Conservation (phyloP, 2,329 filamentous ascomycete species). For the Metarhizium anisopliae region DNA sequence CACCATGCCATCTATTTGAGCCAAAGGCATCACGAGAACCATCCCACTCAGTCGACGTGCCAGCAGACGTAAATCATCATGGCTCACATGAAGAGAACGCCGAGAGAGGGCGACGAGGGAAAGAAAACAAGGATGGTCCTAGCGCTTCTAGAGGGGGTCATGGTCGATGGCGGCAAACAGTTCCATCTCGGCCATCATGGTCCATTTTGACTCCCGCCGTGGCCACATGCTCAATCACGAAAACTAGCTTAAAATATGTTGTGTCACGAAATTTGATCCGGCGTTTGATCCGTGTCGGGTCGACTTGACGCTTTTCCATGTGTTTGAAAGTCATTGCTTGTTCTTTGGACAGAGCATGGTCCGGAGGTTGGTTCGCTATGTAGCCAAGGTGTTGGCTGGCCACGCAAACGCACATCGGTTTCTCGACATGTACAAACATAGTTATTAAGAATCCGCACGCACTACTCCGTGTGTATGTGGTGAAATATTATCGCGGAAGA, state of each 20-base stretch:
- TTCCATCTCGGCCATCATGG: not conserved
- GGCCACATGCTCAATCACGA: not conserved
- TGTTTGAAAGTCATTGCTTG: not conserved
- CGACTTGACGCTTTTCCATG: not conserved
- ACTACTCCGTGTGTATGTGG: too few relatives aligned
- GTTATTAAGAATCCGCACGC: too few relatives aligned
- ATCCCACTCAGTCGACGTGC: not conserved
- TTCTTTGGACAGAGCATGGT: not conserved
- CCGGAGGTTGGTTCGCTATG: not conserved
- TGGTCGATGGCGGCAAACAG: too few relatives aligned
- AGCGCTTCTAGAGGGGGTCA: too few relatives aligned
- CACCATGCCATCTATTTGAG: not conserved
- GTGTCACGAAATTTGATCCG: not conserved
- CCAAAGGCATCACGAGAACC: not conserved
- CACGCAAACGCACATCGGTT: too few relatives aligned
- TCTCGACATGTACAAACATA: too few relatives aligned
- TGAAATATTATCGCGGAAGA: not conserved
- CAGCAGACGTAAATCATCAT: not conserved
- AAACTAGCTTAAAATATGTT: not conserved
- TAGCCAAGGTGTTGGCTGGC: too few relatives aligned
- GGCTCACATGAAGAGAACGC: not conserved
- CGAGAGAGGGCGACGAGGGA: not conserved
- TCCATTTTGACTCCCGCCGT: not conserved
- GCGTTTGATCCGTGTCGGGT: not conserved
- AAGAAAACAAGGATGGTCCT: not conserved